Base-by-base conservation (phyloP, 1,284 basidiomycete species). In the Cystobasidium sp. region DNA sequence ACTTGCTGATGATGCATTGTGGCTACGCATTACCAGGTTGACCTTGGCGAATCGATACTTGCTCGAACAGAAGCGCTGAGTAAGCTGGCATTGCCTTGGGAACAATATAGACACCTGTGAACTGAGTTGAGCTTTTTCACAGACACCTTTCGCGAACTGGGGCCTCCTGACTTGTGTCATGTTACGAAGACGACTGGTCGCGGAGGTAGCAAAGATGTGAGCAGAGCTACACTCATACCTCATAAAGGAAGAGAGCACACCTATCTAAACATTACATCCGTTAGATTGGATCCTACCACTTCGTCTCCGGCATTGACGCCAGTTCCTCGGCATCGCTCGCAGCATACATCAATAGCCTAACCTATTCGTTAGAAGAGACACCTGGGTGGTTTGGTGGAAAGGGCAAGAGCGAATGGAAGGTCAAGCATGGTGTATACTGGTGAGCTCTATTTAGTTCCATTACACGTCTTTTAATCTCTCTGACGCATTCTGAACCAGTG, bases 291-390 rank as follows among this genome's bases (percentile, higher is more conserved):
- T 95, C 93, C 37, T 97, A 96, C 82, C 94, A 97, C 84, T 94
- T 91, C 81, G 88, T 97, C 72, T 98, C 96, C 0, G 96, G 96
- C 39, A 93, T 98, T 63, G 96, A 99, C 82, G 94, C 96, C 0
- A 97, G 94, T 10, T 97, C 94, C 1, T 97, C 94, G 12, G 97
- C 96, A 1, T 97, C 94, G 0, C 87, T 99, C 12, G 97, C 96
- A 9, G 96, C 96, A 5, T 99, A 99, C 84, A 91, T 99, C 83
- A 99, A 99, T 85, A 96, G 93, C 16, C 86, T 99, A 44, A 96
- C 93, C 5, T 98, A 98, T 82, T 89, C 92, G 49, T 90, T 99
- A 76, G 96, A 98, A 80, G 93, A 96, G 77, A 89, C 88, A 70
- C 88, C 90, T 16, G 90, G 92, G 9, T 99, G 97, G 94, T 97